Conservation (phyloP, 306 rosid species). For the Casuarina glauca region DNA sequence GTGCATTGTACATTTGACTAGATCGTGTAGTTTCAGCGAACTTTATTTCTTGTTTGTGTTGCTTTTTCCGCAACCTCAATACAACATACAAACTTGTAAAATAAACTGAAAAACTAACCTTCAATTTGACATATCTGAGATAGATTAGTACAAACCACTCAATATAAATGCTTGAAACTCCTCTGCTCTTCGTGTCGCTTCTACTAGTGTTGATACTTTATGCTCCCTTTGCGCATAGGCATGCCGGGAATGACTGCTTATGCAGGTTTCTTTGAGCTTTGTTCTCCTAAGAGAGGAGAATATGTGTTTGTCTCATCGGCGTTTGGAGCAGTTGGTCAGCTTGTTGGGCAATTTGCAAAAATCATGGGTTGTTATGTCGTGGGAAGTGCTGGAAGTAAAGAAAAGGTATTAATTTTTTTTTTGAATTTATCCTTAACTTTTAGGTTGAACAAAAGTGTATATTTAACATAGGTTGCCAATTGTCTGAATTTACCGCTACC, state of each 20-base stretch:
- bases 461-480: too few relatives aligned
- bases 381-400: conserved; percentile 58
- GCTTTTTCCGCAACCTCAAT: neutral
- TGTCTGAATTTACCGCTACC: too few relatives aligned
- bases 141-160: too few relatives aligned
- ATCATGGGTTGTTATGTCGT: conserved; percentile 63
- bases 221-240: conserved; percentile 14
- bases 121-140: too few relatives aligned
- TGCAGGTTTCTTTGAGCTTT: conserved; percentile 47
- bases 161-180: too few relatives aligned
- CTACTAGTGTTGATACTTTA: neutral
- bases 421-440: neutral
- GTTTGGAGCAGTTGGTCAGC: conserved; percentile 57
- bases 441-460: too few relatives aligned
- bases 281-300: conserved; percentile 53
- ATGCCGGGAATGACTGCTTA: conserved; percentile 65
- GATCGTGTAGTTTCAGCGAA: too few relatives aligned
- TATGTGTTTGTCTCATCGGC: conserved; percentile 56
- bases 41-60: too few relatives aligned
- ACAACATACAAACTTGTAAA: neutral
- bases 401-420: conserved; percentile 33
- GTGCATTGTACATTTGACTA: too few relatives aligned
- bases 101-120: too few relatives aligned
- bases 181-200: neutral
- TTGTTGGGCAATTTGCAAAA: conserved; percentile 56